Evolutionary conservation across 306 rosid genomes (phyloP), one percentile per base, ranked within the genome.

Genomic region (Rubus idaeus): DNA sequence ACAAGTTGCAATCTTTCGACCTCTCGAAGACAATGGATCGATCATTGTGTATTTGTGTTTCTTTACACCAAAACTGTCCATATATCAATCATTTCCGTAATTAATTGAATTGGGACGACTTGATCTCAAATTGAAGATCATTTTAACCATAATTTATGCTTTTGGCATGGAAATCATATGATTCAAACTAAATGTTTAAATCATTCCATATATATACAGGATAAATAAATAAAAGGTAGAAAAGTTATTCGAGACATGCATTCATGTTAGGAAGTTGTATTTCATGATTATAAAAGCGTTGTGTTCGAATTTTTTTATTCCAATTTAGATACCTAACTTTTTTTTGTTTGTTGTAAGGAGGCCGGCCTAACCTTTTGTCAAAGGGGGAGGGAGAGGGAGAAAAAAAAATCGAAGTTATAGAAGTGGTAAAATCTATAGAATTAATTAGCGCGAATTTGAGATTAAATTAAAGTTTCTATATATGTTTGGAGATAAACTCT

Each of bases 11-110:
- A 37, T 37, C 30, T 51, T 17, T 51, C 18, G 10, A 18, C 4
- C 35, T 10, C 39, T 70, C 30, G 45, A 50, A 35, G 62, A 5
- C 62, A 2, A 1, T 50, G 8, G 62, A 50, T 51, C 30, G 62
- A 50, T 51, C 30, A 51, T 5, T 71, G 46, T 70, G 74, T 49
- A 30, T 70, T 5, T 71, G 46, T 70, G 74, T 49, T 50, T 70
- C n/a, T 69, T 3, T 13, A 23, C 56, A 44, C 21, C 35, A 66
- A 42, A 42, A 41, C 51, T 68, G 56, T 17, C 23, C 74, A 49
- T 6, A 26, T 9, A 35, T 64, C 71, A 67, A 67, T 70, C 74
- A 49, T 70, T 50, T 37, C 37, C 35, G 9, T 18, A 71, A 51
- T 37, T 51, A 71, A 71, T 35, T 51, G 46, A 10, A 35, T 14